phyloP scores from a whole-genome alignment of 257 asterid species.

The Nicotiana tomentosiformis region DNA sequence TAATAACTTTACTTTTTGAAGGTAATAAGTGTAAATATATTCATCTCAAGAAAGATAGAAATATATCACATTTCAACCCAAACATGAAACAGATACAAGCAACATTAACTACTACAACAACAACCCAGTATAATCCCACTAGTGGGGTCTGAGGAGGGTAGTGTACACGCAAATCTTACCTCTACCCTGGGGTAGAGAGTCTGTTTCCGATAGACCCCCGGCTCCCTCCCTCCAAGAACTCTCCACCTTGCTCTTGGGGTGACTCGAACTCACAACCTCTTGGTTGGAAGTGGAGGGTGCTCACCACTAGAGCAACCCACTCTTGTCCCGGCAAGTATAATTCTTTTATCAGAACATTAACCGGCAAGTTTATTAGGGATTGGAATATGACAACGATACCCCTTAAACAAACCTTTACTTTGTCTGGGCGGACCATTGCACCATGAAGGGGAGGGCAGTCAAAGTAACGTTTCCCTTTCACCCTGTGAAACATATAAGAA shows the following conservation, averaged over 20 bases:
- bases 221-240: no score
- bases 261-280: no score
- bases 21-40: neutral
- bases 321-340: neutral
- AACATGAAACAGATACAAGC: neutral
- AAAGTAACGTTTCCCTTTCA: conserved; percentile 85
- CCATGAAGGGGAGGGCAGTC: conserved; percentile 87
- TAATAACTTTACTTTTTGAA: no score
- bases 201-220: no score
- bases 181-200: no score
- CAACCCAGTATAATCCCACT: no score
- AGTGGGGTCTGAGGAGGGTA: no score
- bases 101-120: neutral
- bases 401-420: conserved; percentile 59
- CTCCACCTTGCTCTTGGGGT: no score
- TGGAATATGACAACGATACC: neutral
- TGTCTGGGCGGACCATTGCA: conserved; percentile 87
- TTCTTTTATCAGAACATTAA: neutral
- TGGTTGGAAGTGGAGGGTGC: no score
- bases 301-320: no score
- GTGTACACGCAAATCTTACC: no score
- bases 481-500: conserved; percentile 41
- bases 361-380: neutral
- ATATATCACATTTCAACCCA: neutral
- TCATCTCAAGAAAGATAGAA: neutral